Evolutionary conservation across 78 protist genomes (phyloP), one percentile per base, ranked within the genome.

Genomic region (Dictyostelium citrinum): DNA sequence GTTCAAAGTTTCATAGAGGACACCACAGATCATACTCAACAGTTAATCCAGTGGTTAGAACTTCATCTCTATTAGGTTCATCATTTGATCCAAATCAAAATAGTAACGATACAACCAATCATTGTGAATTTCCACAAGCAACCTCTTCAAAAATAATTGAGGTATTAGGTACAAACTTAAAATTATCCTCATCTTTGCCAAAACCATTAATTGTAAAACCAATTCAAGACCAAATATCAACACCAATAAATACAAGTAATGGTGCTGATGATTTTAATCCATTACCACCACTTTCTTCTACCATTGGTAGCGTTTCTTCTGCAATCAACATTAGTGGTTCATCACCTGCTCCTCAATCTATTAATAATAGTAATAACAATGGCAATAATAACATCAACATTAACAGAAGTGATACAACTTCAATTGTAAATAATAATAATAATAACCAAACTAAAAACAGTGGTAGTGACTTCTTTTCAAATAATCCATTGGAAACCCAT

Each of bases 401-500:
- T 20, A 58, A 58, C 70, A 20, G 35, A 64, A 64, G 39, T 11
- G 20, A n/a, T 2, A 27, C 72, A 64, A 3, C 72, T 11, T 64
- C 72, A 64, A 64, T 64, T 37, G 45, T 76, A 10, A 83, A 72
- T 60, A 81, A 51, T 43, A 81, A 55, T 24, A 58, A 33, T 43
- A 49, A 14, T 31, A 79, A 31, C 17, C 41, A 46, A n/a, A 45
- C 14, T 27, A 46, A 14, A 5, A 46, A n/a, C 11, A 46, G 67
- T 29, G 41, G 45, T 20, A 55, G 74, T 33, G 24, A 58, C 70
- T 88, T 88, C 39, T 88, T 79, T 45, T 49, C 71, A 27, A 79
- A 29, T n/a, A 88, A 88, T 49, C 93, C 93, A 31, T 35, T 88
- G 49, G 82, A 81, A 37, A 88, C 93, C 2, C 60, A 60, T 4